Evolutionary conservation across 2,329 filamentous ascomycete genomes (phyloP).

Genomic region (Colletotrichum aenigma): DNA sequence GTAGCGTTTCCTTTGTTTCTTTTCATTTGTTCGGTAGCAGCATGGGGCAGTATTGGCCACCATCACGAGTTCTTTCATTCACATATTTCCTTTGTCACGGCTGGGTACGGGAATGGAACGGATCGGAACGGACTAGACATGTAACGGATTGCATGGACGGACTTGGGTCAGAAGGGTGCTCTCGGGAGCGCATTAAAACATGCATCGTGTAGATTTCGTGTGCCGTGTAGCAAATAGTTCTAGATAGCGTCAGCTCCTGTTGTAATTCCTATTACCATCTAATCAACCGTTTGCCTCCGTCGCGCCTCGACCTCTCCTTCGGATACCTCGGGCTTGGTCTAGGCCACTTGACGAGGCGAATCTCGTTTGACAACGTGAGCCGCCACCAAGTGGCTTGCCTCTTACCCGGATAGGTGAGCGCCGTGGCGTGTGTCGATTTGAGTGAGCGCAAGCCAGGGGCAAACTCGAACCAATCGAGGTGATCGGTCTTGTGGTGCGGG

Average conservation of each 20-base stretch:
- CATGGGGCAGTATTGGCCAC: background rate
- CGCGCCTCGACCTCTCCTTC: background rate
- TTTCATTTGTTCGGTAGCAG: background rate
- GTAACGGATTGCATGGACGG: constrained; percentile 16
- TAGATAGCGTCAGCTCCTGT: background rate
- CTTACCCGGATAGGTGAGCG: background rate
- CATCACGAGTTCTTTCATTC: background rate
- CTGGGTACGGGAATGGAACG: background rate
- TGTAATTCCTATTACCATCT: background rate
- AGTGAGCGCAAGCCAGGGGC: too few relatives aligned
- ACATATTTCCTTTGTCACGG: background rate
- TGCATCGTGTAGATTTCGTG: constrained; percentile 18
- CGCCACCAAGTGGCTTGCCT: background rate
- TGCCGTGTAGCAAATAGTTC: background rate
- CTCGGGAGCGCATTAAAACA: constrained; percentile 10
- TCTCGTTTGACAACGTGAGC: background rate
- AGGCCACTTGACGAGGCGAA: background rate
- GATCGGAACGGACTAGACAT: constrained; percentile 1
- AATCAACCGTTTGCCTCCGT: background rate
- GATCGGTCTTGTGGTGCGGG: background rate
- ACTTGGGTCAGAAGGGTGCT: constrained; percentile 1
- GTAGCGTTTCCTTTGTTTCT: background rate
- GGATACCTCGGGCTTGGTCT: background rate
- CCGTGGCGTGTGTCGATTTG: background rate
- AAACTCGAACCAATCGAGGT: background rate